phyloP scores from a whole-genome alignment of 2,329 filamentous ascomycete species.

The Colletotrichum sp. region DNA sequence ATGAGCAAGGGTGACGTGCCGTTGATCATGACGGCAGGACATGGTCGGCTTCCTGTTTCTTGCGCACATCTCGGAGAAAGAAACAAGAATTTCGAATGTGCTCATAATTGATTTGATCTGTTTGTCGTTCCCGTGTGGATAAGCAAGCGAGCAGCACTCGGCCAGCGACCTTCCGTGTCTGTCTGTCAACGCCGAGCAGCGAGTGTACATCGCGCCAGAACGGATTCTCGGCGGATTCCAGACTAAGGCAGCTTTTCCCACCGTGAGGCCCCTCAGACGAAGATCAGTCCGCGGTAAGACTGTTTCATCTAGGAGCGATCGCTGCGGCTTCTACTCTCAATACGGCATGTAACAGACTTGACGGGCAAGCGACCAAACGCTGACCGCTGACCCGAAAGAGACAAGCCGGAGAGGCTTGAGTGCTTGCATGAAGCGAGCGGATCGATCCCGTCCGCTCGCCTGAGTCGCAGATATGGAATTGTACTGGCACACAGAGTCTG shows the following conservation, averaged over 20 bases:
- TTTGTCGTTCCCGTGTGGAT: neutral
- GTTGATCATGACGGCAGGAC: neutral
- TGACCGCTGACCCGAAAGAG: constrained; percentile 7
- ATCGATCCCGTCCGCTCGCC: constrained; percentile 16
- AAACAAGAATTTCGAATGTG: neutral
- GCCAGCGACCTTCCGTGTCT: constrained; percentile 15
- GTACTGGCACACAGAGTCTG: neutral
- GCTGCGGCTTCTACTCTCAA: constrained; percentile 16
- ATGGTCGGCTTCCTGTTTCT: neutral
- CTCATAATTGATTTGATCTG: neutral
- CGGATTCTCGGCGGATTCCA: constrained; percentile 2
- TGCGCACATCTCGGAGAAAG: neutral
- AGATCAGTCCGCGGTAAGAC: constrained; percentile 21
- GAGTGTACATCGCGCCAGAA: neutral
- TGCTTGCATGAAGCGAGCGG: constrained; percentile 20
- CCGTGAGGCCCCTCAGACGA: constrained; percentile 7
- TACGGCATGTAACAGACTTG: constrained; percentile 13
- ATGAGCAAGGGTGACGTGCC: neutral
- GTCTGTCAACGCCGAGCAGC: constrained; percentile 13
- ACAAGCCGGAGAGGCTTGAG: constrained; percentile 8
- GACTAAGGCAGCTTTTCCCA: neutral
- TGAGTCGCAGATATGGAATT: constrained; percentile 1
- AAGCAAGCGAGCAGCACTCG: neutral
- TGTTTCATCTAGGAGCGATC: constrained; percentile 19
- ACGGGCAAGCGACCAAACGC: constrained; percentile 2